These are phyloP conservation scores for Barbarea vulgaris DNA, from an alignment of 345 rosid genomes.

Conservation along the genomic window DNA sequence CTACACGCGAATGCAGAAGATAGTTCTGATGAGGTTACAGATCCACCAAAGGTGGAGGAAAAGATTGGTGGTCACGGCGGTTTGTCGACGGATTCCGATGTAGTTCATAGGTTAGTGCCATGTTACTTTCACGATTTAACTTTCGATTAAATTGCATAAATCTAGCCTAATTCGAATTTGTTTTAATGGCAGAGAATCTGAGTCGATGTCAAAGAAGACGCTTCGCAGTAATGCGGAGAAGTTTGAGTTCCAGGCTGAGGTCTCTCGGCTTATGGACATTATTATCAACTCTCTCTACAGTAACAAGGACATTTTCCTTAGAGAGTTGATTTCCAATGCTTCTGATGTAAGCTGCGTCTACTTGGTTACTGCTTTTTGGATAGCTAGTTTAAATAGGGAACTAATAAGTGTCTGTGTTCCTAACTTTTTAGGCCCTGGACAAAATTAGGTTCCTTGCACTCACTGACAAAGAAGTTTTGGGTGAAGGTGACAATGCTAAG, in stretches of 20 bases:
- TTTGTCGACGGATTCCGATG: constrained; percentile 93
- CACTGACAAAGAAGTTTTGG: constrained; percentile 88
- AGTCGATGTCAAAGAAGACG: constrained; percentile 85
- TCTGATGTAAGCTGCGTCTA: constrained; percentile 71
- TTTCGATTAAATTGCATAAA: not conserved
- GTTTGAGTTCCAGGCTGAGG: constrained; percentile 99
- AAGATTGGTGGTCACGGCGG: constrained; percentile 92
- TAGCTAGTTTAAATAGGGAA: not conserved
- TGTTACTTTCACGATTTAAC: not conserved
- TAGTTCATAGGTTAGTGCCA: constrained; percentile 65
- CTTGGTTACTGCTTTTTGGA: not conserved
- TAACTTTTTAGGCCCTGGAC: constrained; percentile 72
- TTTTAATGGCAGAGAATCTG: constrained; percentile 67
- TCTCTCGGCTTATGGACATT: constrained; percentile 98
- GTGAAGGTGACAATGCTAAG: constrained; percentile 89
- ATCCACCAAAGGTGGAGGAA: constrained; percentile 96
- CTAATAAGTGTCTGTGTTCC: constrained; percentile 19
- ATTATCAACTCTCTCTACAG: constrained; percentile 96
- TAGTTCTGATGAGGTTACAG: constrained; percentile 55
- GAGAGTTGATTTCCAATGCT: constrained; percentile 97
- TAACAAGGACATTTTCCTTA: constrained; percentile 94
- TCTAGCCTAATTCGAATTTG: constrained; percentile 3
- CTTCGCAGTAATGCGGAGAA: constrained; percentile 88
- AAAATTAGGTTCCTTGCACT: constrained; percentile 94
- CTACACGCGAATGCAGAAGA: constrained; percentile 80